Percentiles rank a stretch among this genome's conserved stretches.
These are phyloP conservation scores for Fistulifera solaris DNA, from an alignment of 108 stramenopile genomes.

Conservation along the genomic window DNA sequence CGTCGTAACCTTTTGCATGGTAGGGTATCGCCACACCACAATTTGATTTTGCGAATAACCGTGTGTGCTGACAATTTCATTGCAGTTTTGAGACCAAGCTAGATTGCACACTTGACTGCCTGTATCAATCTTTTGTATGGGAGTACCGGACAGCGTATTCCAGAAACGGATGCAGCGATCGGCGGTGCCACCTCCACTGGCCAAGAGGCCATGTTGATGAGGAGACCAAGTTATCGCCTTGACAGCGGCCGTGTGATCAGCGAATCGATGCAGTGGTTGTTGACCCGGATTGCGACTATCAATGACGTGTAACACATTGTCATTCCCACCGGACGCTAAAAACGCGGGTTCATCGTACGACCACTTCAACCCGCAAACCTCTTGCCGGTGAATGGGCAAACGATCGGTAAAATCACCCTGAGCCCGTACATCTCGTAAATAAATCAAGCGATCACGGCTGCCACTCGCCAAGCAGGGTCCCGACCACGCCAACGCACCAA, in stretches of 20 bases:
- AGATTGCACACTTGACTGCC: conserved; percentile 98
- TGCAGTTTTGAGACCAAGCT: conserved; percentile 92
- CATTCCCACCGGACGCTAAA: conserved; percentile 95
- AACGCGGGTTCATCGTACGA: conserved; percentile 81
- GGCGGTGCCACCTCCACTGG: conserved; percentile 97
- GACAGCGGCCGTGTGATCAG: conserved; percentile 96
- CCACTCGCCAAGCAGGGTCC: conserved; percentile 86
- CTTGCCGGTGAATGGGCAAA: conserved; percentile 88
- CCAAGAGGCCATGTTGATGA: conserved; percentile 94
- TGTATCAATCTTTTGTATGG: conserved; percentile 89
- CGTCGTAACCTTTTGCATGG: conserved; percentile 92
- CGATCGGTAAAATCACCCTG: conserved; percentile 44
- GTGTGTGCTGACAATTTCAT: conserved; percentile 98
- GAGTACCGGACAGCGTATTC: conserved; percentile 87
- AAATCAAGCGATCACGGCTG: conserved; percentile 86
- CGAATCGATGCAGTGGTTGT: conserved; percentile 54
- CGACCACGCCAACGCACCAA: conserved; percentile 89
- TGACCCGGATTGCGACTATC: conserved; percentile 66
- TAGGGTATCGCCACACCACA: conserved; percentile 85
- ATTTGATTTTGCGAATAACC: conserved; percentile 95
- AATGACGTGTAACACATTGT: conserved; percentile 96
- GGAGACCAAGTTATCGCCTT: conserved; percentile 99
- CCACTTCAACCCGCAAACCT: conserved; percentile 98
- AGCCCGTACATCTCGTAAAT: conserved; percentile 82
- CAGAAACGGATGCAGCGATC: conserved; percentile 97